Base-by-base conservation (phyloP, 495 filamentous ascomycete species). In the Hyaloscypha bicolor region DNA sequence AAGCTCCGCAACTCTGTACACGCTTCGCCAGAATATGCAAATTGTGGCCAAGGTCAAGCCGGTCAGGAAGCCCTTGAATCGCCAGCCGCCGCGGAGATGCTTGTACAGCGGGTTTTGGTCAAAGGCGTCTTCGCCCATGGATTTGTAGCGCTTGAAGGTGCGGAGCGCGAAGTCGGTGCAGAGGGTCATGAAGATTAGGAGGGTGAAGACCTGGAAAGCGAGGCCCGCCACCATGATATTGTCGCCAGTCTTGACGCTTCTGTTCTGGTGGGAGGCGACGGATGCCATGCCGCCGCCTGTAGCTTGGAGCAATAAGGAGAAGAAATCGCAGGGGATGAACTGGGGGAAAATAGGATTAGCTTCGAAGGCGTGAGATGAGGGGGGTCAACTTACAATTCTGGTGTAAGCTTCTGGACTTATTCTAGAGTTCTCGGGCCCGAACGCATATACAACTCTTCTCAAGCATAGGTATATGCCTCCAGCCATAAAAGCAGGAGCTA, bases 161-260 rank as follows among this genome's bases (percentile, higher is more conserved):
- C 64, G 55, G 14, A 70, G 11, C 0, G 61, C 64, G 71, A 82
- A 86, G 67, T 85, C 81, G 60, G 70, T 16, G 11, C 76, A 72
- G 19, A 82, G 71, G 51, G 74, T 51, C 63, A 81, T 79, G 76
- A 86, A 87, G 60, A 81, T 67, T 21, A 80, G 63, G 9, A 86
- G 77, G 2, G 79, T 83, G 51, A 83, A 60, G 58, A 87, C 82
- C 71, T 91, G 85, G 69, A 82, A 82, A 32, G 81, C 66, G 0
- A 91, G 77, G 57, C 89, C 89, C 0, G 85, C 86, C 53, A 91
- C 80, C 84, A 91, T 88, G 76, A 89, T 85, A 72, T 88, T 78
- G 72, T 83, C 80, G n/a, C 90, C 89, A 0, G 67, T 71, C 0
- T 63, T 39, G 22, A 63, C 66, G 14, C 32, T 32, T 3, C 75